A percentile compares a stretch with the other conserved stretches of the same genome.
phyloP scores from a whole-genome alignment of 352 stramenopile species.

The Globisporangium ultimum region DNA sequence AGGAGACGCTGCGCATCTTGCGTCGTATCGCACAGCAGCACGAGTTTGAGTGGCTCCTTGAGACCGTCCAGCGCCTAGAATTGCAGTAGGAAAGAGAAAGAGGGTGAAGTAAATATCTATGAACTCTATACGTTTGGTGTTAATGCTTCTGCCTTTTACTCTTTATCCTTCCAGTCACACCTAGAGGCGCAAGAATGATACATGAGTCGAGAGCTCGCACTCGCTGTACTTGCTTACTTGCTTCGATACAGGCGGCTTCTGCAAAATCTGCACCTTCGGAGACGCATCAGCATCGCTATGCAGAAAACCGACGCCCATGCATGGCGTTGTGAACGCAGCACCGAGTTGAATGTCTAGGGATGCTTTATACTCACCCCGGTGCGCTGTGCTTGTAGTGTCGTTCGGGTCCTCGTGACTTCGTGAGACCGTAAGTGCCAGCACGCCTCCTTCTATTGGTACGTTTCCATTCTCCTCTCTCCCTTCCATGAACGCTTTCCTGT shows the following conservation, averaged over 20 bases:
- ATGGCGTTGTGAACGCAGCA: constrained; percentile 58
- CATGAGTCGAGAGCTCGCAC: neutral
- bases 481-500: constrained; percentile 27
- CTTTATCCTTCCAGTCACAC: neutral
- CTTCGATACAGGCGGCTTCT: constrained; percentile 13
- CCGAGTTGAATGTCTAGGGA: constrained; percentile 34
- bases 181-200: constrained; percentile 8
- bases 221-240: neutral
- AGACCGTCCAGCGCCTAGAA: constrained; percentile 65
- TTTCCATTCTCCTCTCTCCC: constrained; percentile 29
- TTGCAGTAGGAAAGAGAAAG: constrained; percentile 10
- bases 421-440: constrained; percentile 30
- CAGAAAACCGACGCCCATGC: constrained; percentile 62
- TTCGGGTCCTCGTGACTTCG: no score
- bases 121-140: no score
- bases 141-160: neutral
- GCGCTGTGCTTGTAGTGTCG: neutral
- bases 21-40: constrained; percentile 68
- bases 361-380: neutral
- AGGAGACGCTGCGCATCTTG: constrained; percentile 60
- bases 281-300: constrained; percentile 10
- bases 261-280: constrained; percentile 49
- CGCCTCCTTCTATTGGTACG: constrained; percentile 50
- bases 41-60: constrained; percentile 60
- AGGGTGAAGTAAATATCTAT: neutral